Evolutionary conservation across 352 stramenopile genomes (phyloP).

Genomic region (Pythium scleroteichum): DNA sequence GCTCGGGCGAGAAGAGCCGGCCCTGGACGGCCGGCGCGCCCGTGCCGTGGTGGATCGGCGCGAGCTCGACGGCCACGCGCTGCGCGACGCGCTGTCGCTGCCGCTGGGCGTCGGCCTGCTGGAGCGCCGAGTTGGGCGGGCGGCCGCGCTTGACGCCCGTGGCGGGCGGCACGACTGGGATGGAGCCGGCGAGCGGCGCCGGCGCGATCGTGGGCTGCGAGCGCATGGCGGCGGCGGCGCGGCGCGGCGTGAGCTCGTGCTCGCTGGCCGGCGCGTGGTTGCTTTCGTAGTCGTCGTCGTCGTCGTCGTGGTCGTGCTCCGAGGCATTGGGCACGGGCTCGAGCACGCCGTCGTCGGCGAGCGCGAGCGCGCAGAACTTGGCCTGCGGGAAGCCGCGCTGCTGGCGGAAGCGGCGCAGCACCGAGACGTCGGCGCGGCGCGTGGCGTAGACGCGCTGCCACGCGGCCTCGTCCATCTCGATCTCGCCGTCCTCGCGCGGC

Average conservation of each 20-base stretch:
- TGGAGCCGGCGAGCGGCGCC: not conserved
- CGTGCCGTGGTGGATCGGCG: slow-evolving; percentile 6
- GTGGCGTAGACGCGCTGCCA: slow-evolving; percentile 13
- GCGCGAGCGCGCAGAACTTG: slow-evolving; percentile 3
- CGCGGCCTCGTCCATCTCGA: slow-evolving; percentile 3
- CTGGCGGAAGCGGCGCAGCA: slow-evolving; percentile 20
- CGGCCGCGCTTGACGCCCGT: slow-evolving; percentile 12
- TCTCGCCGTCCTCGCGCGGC: not conserved
- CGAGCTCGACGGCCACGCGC: slow-evolving; percentile 5
- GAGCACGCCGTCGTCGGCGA: slow-evolving; percentile 16
- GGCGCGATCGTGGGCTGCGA: slow-evolving; percentile 7
- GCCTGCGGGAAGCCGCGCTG: slow-evolving; percentile 15
- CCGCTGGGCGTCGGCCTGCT: not conserved
- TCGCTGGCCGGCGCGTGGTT: not conserved
- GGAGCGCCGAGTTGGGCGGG: slow-evolving; percentile 5
- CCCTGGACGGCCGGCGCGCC: not conserved
- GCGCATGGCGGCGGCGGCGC: not conserved
- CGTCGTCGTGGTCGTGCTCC: slow-evolving; percentile 14
- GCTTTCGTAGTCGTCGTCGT: slow-evolving; percentile 8
- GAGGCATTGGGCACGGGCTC: slow-evolving; percentile 12
- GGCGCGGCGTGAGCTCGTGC: slow-evolving; percentile 1
- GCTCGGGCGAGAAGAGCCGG: slow-evolving; percentile 13
- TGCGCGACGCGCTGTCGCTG: slow-evolving; percentile 10
- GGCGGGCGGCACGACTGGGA: not conserved
- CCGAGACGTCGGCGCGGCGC: slow-evolving; percentile 16